These are phyloP conservation scores for Geotrichum australiense DNA, from an alignment of 1,139 yeast species.

Conservation along the genomic window DNA sequence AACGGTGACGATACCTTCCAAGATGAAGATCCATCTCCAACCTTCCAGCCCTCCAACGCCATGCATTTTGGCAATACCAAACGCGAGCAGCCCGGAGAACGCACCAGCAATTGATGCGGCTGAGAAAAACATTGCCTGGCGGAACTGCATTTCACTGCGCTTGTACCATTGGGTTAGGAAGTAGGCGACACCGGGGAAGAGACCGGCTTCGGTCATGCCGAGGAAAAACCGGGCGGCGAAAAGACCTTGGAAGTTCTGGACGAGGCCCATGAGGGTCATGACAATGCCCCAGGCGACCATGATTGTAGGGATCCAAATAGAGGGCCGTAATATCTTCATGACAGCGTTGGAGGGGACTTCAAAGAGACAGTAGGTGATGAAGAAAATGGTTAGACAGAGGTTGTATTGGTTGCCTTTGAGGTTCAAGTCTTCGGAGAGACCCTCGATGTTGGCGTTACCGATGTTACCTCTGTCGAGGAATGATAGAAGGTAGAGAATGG, in stretches of 20 bases:
- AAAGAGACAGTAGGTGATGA: slow-evolving; percentile 45
- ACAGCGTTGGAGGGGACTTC: slow-evolving; percentile 45
- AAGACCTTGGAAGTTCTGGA: slow-evolving; percentile 39
- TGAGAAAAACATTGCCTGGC: slow-evolving; percentile 54
- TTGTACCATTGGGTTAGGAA: slow-evolving; percentile 32
- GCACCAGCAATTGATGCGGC: slow-evolving; percentile 42
- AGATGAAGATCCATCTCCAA: slow-evolving; percentile 17
- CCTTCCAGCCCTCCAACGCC: slow-evolving; percentile 33
- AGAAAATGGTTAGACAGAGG: slow-evolving; percentile 47
- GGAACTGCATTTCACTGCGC: slow-evolving; percentile 41
- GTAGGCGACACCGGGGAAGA: slow-evolving; percentile 32
- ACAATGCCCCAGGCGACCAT: slow-evolving; percentile 49
- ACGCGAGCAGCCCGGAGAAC: slow-evolving; percentile 44
- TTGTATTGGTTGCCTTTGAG: slow-evolving; percentile 45
- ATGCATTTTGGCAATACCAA: slow-evolving; percentile 28
- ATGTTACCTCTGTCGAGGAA: slow-evolving; percentile 54
- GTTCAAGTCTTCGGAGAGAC: slow-evolving; percentile 45
- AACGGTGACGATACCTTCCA: slow-evolving; percentile 14
- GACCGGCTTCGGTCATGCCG: slow-evolving; percentile 17
- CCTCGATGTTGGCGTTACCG: slow-evolving; percentile 54
- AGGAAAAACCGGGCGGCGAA: slow-evolving; percentile 44
- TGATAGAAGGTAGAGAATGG: slow-evolving; percentile 46
- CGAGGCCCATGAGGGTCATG: slow-evolving; percentile 43
- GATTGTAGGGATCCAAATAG: slow-evolving; percentile 42
- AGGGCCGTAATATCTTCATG: slow-evolving; percentile 33